Percentiles rank a stretch among this genome's conserved stretches.
Evolutionary conservation across 192 early-diverging fungal genomes (phyloP).

Genomic region (Coemansia sp.): DNA sequence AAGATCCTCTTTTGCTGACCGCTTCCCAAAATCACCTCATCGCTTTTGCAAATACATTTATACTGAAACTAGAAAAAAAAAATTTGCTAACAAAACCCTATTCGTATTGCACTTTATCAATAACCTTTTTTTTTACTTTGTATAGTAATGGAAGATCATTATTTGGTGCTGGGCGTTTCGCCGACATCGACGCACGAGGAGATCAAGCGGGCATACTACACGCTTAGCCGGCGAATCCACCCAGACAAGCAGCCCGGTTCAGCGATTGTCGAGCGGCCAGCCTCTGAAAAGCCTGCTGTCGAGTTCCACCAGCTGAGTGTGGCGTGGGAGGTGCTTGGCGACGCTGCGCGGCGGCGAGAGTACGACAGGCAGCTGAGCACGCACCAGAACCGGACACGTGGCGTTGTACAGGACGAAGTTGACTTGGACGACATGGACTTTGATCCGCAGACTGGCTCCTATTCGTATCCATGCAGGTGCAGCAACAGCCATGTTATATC

Average conservation of each 20-base stretch:
- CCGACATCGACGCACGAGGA: constrained; percentile 19
- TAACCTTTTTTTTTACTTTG: background rate
- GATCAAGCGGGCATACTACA: constrained; percentile 43
- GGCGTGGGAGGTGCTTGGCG: constrained; percentile 44
- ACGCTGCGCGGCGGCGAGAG: constrained; percentile 16
- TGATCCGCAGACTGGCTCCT: constrained; percentile 52
- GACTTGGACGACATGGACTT: constrained; percentile 83
- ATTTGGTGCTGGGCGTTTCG: constrained; percentile 17
- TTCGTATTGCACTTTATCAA: background rate
- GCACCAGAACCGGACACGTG: constrained; percentile 19
- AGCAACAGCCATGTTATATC: constrained; percentile 59
- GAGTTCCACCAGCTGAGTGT: constrained; percentile 36
- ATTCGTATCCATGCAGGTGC: constrained; percentile 64
- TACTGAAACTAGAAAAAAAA: too few relatives aligned
- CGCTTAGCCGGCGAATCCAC: constrained; percentile 28
- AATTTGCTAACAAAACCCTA: too few relatives aligned
- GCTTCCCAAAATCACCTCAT: background rate
- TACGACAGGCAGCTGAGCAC: constrained; percentile 24
- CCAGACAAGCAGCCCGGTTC: constrained; percentile 27
- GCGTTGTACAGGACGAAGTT: constrained; percentile 68
- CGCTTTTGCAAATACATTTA: too few relatives aligned
- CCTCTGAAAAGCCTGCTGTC: background rate
- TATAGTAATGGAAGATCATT: constrained; percentile 16
- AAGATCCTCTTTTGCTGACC: background rate
- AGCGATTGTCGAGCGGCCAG: background rate